A percentile compares a stretch with the other conserved stretches of the same genome.
Conservation (phyloP, 108 stramenopile species). For the Cylindrotheca closterium region DNA sequence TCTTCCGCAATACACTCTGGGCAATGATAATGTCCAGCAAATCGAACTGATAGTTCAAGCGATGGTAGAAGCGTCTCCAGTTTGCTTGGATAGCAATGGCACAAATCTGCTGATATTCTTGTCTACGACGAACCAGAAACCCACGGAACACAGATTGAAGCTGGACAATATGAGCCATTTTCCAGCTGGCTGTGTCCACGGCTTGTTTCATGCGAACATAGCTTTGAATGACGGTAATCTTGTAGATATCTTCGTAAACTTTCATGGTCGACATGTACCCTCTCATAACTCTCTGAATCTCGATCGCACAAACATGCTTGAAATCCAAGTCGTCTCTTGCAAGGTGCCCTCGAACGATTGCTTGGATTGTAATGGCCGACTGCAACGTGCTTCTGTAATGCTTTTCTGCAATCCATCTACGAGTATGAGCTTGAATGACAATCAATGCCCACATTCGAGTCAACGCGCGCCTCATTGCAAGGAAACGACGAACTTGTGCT, state of each 20-base stretch:
- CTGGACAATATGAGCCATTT: slow-evolving; percentile 44
- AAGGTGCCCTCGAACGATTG: slow-evolving; percentile 55
- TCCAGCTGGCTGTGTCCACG: slow-evolving; percentile 41
- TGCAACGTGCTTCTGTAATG: slow-evolving; percentile 25
- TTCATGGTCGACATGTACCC: slow-evolving; percentile 46
- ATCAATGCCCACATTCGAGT: slow-evolving; percentile 74
- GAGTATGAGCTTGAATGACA: slow-evolving; percentile 61
- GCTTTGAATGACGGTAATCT: slow-evolving; percentile 55
- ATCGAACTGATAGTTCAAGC: slow-evolving; percentile 55
- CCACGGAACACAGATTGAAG: slow-evolving; percentile 54
- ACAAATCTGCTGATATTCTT: slow-evolving; percentile 11
- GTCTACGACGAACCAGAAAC: slow-evolving; percentile 27
- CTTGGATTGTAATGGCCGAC: slow-evolving; percentile 63
- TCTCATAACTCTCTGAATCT: slow-evolving; percentile 60
- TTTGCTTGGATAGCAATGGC: slow-evolving; percentile 54
- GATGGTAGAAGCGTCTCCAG: slow-evolving; percentile 45
- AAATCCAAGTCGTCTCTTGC: slow-evolving; percentile 58
- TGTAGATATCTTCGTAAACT: slow-evolving; percentile 65
- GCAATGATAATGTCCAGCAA: slow-evolving; percentile 58
- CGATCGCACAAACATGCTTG: slow-evolving; percentile 75
- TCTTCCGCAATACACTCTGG: slow-evolving; percentile 51
- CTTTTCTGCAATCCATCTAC: slow-evolving; percentile 56
- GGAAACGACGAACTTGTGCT: slow-evolving; percentile 63
- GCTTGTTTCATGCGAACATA: slow-evolving; percentile 51
- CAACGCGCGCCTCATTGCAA: slow-evolving; percentile 61